phyloP scores from a whole-genome alignment of 441 rosid species.

The Hypseocharis bilobata region DNA sequence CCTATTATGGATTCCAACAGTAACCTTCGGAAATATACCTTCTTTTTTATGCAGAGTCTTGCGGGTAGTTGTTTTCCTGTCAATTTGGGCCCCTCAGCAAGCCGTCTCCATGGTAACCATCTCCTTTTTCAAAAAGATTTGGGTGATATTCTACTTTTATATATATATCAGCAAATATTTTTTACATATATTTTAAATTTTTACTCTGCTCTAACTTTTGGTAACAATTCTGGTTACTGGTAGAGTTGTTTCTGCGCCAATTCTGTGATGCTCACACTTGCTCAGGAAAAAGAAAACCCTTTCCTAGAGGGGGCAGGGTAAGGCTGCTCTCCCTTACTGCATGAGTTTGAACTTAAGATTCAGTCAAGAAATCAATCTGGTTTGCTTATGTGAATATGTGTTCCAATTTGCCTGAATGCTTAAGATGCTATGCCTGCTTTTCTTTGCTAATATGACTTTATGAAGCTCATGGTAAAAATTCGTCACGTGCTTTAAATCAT shows the following conservation, averaged over 20 bases:
- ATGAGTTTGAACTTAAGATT: constrained; percentile 2
- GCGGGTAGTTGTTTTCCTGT: constrained; percentile 86
- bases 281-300: constrained; percentile 46
- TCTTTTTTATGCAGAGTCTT: constrained; percentile 50
- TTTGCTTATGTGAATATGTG: background rate
- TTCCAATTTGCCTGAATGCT: constrained; percentile 2
- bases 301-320: constrained; percentile 88
- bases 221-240: constrained; percentile 21
- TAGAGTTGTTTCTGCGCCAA: constrained; percentile 77
- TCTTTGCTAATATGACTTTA: background rate
- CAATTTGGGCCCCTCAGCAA: constrained; percentile 63
- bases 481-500: background rate
- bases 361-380: background rate
- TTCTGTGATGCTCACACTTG: constrained; percentile 94
- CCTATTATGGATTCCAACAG: constrained; percentile 5
- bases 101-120: constrained; percentile 75
- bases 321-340: background rate
- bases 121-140: background rate
- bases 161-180: no score
- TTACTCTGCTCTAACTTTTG: constrained; percentile 17
- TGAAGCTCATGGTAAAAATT: background rate
- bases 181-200: no score
- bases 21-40: constrained; percentile 1
- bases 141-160: no score
- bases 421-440: background rate